Percentiles rank a stretch among this genome's conserved stretches.
phyloP scores from a whole-genome alignment of 2,329 filamentous ascomycete species.

The Penicillium hordei region DNA sequence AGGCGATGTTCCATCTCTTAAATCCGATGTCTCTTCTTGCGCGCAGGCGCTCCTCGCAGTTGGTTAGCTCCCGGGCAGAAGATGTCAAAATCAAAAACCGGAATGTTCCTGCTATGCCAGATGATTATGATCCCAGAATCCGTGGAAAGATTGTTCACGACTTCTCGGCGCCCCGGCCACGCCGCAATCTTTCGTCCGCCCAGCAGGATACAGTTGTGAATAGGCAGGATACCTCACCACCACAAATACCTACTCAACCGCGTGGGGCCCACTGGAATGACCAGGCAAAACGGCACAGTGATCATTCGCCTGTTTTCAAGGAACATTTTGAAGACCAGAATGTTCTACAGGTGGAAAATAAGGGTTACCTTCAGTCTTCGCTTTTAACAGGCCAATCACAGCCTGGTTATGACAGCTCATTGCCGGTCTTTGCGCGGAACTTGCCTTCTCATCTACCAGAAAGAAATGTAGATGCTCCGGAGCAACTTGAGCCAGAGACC shows the following conservation, averaged over 20 bases:
- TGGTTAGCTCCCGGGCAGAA: slow-evolving; percentile 49
- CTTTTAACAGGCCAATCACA: slow-evolving; percentile 34
- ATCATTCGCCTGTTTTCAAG: slow-evolving; percentile 59
- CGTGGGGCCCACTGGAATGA: slow-evolving; percentile 21
- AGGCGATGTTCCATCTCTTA: slow-evolving; percentile 55
- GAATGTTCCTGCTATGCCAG: slow-evolving; percentile 54
- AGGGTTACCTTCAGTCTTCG: slow-evolving; percentile 45
- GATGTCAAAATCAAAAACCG: slow-evolving; percentile 53
- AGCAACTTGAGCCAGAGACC: slow-evolving; percentile 6
- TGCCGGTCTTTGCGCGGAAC: slow-evolving; percentile 48
- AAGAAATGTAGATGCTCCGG: slow-evolving; percentile 13
- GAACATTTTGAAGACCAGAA: slow-evolving; percentile 58
- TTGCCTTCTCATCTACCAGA: slow-evolving; percentile 40
- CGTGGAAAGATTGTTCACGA: slow-evolving; percentile 64
- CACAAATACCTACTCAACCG: slow-evolving; percentile 14
- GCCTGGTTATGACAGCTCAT: slow-evolving; percentile 30
- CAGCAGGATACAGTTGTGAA: slow-evolving; percentile 17
- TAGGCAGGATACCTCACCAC: slow-evolving; percentile 17
- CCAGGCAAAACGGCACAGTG: slow-evolving; percentile 35
- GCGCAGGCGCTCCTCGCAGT: slow-evolving; percentile 56
- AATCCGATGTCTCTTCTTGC: slow-evolving; percentile 63
- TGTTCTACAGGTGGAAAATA: slow-evolving; percentile 42
- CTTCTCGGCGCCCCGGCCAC: slow-evolving; percentile 60
- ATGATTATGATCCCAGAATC: slow-evolving; percentile 64
- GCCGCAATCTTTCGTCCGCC: slow-evolving; percentile 37